These are phyloP conservation scores for Fusarium mexicanum DNA, from an alignment of 2,329 filamentous ascomycete species.

Conservation along the genomic window DNA sequence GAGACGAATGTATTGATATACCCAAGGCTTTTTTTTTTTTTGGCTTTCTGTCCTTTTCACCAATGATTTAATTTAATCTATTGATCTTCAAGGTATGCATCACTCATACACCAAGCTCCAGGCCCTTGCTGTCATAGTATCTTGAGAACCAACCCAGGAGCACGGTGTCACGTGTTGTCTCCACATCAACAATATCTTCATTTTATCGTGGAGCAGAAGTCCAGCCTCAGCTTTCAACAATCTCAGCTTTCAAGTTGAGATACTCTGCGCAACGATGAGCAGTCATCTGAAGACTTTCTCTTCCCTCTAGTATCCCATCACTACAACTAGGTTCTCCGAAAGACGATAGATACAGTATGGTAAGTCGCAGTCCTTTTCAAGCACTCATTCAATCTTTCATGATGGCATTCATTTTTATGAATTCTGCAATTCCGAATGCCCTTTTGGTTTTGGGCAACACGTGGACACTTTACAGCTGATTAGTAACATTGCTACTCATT, in stretches of 20 bases:
- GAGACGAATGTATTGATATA: constrained; percentile 39
- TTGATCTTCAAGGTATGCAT: neutral
- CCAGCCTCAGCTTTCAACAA: neutral
- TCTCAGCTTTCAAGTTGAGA: neutral
- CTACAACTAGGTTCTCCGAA: neutral
- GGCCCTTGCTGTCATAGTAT: neutral
- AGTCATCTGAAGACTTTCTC: neutral
- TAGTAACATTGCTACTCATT: constrained; percentile 4
- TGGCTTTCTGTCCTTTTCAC: neutral
- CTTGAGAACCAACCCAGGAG: neutral
- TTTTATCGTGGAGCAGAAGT: constrained; percentile 10
- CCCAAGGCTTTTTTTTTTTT: constrained; percentile 12
- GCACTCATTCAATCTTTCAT: constrained; percentile 31
- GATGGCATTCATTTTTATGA: constrained; percentile 54
- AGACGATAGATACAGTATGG: constrained; percentile 1
- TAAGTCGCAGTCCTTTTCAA: constrained; percentile 19
- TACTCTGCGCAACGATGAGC: neutral
- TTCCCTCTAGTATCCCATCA: neutral
- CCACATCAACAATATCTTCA: constrained; percentile 13
- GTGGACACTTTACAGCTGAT: constrained; percentile 48
- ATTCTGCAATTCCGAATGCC: constrained; percentile 62
- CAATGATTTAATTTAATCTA: neutral
- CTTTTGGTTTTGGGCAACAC: constrained; percentile 36
- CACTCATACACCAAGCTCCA: neutral
- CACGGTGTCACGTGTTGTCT: constrained; percentile 19